Conservation (phyloP, 768 basidiomycete species). For the Amanita rubescens region DNA sequence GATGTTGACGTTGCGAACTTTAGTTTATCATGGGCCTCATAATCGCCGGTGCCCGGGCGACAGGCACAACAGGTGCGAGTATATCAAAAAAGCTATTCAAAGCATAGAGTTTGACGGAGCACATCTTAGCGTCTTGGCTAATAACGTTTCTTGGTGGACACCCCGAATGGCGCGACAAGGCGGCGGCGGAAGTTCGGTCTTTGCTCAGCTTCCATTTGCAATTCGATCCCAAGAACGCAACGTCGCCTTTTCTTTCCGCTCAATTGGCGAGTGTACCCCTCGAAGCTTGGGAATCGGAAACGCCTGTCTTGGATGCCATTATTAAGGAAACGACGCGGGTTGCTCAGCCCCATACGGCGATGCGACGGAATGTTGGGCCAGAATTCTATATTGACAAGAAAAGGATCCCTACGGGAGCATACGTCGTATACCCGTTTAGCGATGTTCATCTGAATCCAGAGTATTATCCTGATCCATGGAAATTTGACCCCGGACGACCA, state of each 20-base stretch:
- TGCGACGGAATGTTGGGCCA: slow-evolving; percentile 74
- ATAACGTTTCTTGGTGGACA: slow-evolving; percentile 65
- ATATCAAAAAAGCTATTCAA: slow-evolving; percentile 11
- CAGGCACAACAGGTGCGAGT: slow-evolving; percentile 56
- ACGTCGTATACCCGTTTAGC: slow-evolving; percentile 74
- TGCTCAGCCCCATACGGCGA: slow-evolving; percentile 74
- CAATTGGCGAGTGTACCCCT: slow-evolving; percentile 56
- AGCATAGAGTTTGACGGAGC: slow-evolving; percentile 7
- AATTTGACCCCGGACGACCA: slow-evolving; percentile 59
- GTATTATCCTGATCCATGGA: slow-evolving; percentile 72
- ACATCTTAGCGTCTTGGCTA: slow-evolving; percentile 56
- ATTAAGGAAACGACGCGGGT: slow-evolving; percentile 73
- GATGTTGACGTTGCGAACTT: slow-evolving; percentile 13
- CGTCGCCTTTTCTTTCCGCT: slow-evolving; percentile 27
- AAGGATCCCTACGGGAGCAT: slow-evolving; percentile 64
- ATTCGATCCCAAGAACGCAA: background rate
- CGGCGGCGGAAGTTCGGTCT: slow-evolving; percentile 49
- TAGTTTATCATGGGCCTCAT: slow-evolving; percentile 80
- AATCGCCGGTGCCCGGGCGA: slow-evolving; percentile 75
- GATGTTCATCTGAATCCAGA: slow-evolving; percentile 69
- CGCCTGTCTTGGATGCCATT: slow-evolving; percentile 64
- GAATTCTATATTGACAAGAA: slow-evolving; percentile 64
- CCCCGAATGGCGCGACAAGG: slow-evolving; percentile 56
- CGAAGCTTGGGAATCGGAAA: slow-evolving; percentile 61
- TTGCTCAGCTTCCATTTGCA: slow-evolving; percentile 27